Evolutionary conservation across 2,329 filamentous ascomycete species (phyloP), one percentile per base, ranked within the genome.

Genomic region (Fusarium falciforme): DNA sequence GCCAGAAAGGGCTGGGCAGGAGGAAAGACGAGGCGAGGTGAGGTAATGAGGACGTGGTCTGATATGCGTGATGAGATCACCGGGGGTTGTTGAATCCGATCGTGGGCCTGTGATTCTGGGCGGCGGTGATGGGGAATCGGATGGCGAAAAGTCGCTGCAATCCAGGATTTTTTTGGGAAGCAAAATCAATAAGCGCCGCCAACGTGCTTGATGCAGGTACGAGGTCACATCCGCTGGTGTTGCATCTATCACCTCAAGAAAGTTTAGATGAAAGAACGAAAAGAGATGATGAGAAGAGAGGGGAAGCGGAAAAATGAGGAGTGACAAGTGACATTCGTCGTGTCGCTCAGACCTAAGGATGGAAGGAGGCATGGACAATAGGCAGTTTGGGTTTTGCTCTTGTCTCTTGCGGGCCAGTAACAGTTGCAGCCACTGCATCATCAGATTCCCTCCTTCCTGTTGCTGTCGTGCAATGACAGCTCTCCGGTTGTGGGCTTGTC

Each of bases 51-150:
- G 63, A 70, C 29, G 76, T 78, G 76, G 76, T 71, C 76, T 78
- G 76, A 78, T 76, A 70, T 74, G 73, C 63, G 67, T 36, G 64
- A 76, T 78, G 76, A 77, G 74, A 71, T 76, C 67, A 72, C 73
- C 70, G 52, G 67, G 61, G 63, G 33, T 67, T 16, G 63, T 31
- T 20, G 59, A 63, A 63, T 44, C 31, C 35, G 57, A 64, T 65
- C 58, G 29, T 61, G 35, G 55, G 33, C 22, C 44, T 57, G 22
- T 11, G 20, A 47, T 17, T 63, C 9, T 69, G 7, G 40, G 22
- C 44, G 22, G 36, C 49, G 27, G 29, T 16, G 36, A 69, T 42
- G 33, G 7, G 61, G 29, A 61, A 54, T 22, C 22, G 27, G 33
- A 47, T 31, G 6, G 25, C 38, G 27, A 27, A 61, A 33, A 49